phyloP scores from a whole-genome alignment of 225 moss, liverwort and hornwort species.

The Polytrichum formosum region DNA sequence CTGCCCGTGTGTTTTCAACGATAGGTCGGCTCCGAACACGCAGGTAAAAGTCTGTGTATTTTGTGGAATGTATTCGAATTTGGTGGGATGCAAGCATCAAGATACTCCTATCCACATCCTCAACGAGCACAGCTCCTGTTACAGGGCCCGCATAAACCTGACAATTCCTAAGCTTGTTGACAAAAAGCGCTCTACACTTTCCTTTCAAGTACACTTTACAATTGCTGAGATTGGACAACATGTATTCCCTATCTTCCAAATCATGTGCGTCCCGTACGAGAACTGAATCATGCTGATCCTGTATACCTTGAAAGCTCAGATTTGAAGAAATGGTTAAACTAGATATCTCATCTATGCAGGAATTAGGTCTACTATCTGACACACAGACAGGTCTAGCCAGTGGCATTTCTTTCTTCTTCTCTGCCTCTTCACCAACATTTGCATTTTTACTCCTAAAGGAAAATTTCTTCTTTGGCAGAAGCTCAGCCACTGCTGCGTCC shows the following conservation, averaged over 20 bases:
- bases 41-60: conserved; percentile 79
- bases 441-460: conserved; percentile 68
- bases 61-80: conserved; percentile 94
- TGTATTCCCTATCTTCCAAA: conserved; percentile 69
- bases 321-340: conserved; percentile 1
- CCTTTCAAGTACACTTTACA: conserved; percentile 82
- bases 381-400: conserved; percentile 8
- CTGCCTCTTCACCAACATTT: conserved; percentile 16
- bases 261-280: conserved; percentile 62
- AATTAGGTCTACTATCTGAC: conserved; percentile 12
- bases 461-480: conserved; percentile 83
- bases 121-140: conserved; percentile 80
- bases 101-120: conserved; percentile 67
- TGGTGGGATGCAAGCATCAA: conserved; percentile 95
- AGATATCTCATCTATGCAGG: conserved; percentile 12
- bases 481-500: conserved; percentile 54
- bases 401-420: conserved; percentile 26
- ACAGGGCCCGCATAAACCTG: conserved; percentile 80
- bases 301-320: conserved; percentile 58
- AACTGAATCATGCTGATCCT: conserved; percentile 44
- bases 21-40: conserved; percentile 87
- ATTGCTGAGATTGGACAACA: conserved; percentile 71
- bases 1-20: conserved; percentile 77
- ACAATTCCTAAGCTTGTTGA: conserved; percentile 74
- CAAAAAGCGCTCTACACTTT: conserved; percentile 60